phyloP scores from a whole-genome alignment of 495 filamentous ascomycete species.

The Daldinia grandis region DNA sequence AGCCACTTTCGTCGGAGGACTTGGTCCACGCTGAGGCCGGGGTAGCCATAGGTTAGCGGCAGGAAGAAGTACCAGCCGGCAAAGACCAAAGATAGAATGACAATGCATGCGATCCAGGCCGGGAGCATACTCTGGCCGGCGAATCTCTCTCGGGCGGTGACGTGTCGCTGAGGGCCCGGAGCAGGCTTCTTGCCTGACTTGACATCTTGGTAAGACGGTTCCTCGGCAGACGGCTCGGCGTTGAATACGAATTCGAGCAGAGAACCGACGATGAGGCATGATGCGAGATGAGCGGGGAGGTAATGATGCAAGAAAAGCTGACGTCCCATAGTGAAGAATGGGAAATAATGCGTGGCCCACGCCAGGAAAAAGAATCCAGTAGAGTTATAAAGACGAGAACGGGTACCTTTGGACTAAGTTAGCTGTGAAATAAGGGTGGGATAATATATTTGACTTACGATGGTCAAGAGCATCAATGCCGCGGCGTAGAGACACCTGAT shows the following conservation, averaged over 20 bases:
- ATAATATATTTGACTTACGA: conserved; percentile 67
- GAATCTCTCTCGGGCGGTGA: conserved; percentile 80
- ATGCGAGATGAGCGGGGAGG: conserved; percentile 92
- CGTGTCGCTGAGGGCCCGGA: conserved; percentile 57
- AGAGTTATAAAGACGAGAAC: conserved; percentile 94
- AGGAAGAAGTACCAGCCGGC: conserved; percentile 92
- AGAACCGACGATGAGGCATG: conserved; percentile 93
- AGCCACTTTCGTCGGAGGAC: conserved; percentile 93
- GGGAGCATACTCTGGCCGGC: conserved; percentile 78
- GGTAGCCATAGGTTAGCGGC: conserved; percentile 93
- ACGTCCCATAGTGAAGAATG: conserved; percentile 97
- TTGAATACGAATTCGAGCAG: conserved; percentile 96
- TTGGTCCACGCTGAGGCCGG: conserved; percentile 83
- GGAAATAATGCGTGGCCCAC: conserved; percentile 97
- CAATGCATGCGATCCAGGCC: conserved; percentile 77
- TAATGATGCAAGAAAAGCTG: conserved; percentile 99
- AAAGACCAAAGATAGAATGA: conserved; percentile 73
- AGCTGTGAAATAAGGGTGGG: conserved; percentile 15
- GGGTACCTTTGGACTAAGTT: conserved; percentile 68
- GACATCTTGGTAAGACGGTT: conserved; percentile 52
- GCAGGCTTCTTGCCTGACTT: conserved; percentile 62
- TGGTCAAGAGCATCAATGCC: conserved; percentile 93
- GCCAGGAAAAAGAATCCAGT: conserved; percentile 99
- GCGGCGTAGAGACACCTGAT: conserved; percentile 90
- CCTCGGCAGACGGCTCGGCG: conserved; percentile 72